phyloP scores from a whole-genome alignment of 208 protist species.

The Zelonia costaricensis region DNA sequence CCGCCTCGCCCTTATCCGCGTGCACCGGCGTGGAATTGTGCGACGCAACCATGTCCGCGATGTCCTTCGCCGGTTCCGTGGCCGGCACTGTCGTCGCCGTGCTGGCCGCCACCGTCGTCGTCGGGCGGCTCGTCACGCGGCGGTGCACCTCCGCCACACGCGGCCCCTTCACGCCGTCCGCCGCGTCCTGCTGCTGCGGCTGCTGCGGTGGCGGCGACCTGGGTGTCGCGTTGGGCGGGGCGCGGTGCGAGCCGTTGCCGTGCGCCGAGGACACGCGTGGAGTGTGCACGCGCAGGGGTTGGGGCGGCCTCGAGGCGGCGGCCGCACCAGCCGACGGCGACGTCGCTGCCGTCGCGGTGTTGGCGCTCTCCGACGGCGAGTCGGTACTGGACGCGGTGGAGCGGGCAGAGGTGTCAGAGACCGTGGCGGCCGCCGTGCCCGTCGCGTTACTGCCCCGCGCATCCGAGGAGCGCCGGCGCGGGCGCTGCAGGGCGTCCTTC shows the following conservation, averaged over 20 bases:
- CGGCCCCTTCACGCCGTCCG: slow-evolving; percentile 1
- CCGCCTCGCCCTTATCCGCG: background rate
- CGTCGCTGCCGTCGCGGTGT: background rate
- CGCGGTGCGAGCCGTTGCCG: background rate
- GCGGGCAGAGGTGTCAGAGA: slow-evolving; percentile 1
- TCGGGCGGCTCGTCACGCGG: background rate
- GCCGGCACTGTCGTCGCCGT: background rate
- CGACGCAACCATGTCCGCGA: background rate
- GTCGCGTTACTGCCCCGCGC: background rate
- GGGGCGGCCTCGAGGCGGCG: background rate
- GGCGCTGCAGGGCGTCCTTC: slow-evolving; percentile 2
- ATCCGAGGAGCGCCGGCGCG: slow-evolving; percentile 1
- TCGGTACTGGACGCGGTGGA: slow-evolving; percentile 11
- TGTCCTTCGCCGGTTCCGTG: background rate
- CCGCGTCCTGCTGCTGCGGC: background rate
- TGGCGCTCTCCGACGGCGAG: slow-evolving; percentile 7
- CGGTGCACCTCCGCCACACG: slow-evolving; percentile 16
- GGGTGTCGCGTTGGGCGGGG: too few species aligned
- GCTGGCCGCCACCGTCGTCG: background rate
- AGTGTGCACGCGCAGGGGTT: slow-evolving; percentile 15
- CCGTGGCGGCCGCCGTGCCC: background rate
- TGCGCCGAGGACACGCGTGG: slow-evolving; percentile 14
- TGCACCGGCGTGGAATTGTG: slow-evolving; percentile 3
- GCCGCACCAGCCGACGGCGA: too few species aligned
- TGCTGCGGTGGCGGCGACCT: background rate